These are phyloP conservation scores for Pleodorina starrii DNA, from an alignment of 139 green algal species.

Conservation along the genomic window DNA sequence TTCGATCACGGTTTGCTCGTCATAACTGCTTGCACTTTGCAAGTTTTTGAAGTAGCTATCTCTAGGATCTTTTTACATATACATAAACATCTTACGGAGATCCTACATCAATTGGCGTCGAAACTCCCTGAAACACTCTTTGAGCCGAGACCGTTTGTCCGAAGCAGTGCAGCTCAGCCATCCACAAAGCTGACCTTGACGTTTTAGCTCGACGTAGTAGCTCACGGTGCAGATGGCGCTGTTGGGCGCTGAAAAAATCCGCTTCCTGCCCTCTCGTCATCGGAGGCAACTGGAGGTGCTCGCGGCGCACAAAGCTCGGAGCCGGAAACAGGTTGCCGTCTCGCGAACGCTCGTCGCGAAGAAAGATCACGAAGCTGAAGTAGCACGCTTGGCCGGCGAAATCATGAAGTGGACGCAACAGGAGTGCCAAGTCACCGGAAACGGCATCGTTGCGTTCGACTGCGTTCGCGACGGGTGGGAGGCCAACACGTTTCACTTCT, in stretches of 20 bases:
- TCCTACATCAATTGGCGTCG: no score
- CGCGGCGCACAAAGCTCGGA: neutral
- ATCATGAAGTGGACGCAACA: slow-evolving; percentile 62
- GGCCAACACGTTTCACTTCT: slow-evolving; percentile 79
- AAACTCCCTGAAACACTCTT: no score
- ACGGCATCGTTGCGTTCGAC: slow-evolving; percentile 70
- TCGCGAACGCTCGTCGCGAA: slow-evolving; percentile 79
- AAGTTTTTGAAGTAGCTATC: no score
- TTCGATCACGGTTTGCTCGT: no score
- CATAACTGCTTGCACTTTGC: no score
- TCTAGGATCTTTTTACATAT: no score
- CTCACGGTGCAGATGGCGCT: neutral
- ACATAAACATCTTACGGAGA: no score
- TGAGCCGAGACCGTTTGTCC: no score
- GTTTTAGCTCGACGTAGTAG: no score
- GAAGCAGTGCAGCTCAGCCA: no score
- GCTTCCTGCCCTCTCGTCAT: neutral
- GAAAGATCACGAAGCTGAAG: slow-evolving; percentile 51
- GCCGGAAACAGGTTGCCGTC: slow-evolving; percentile 66
- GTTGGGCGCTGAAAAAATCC: neutral
- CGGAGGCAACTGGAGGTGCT: neutral
- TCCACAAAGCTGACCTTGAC: no score
- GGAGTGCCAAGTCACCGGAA: slow-evolving; percentile 41
- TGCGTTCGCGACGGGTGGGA: slow-evolving; percentile 65
- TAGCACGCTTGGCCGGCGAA: slow-evolving; percentile 68